These are phyloP conservation scores for Lactifluus subvellereus DNA, from an alignment of 768 basidiomycete genomes.

Conservation along the genomic window DNA sequence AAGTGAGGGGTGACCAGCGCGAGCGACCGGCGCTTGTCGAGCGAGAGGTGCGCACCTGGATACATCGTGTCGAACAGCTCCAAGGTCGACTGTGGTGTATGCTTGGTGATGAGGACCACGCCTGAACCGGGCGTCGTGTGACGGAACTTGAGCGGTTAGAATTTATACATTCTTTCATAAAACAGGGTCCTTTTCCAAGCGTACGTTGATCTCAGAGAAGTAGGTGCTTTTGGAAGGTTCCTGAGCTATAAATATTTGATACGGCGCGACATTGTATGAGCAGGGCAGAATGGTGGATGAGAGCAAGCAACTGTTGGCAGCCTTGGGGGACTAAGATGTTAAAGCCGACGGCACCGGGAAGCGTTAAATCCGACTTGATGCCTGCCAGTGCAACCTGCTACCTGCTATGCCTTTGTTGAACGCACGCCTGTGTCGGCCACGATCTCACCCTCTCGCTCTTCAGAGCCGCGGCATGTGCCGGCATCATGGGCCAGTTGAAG, in stretches of 20 bases:
- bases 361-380: too few relatives aligned
- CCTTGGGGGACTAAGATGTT: too few relatives aligned
- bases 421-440: too few relatives aligned
- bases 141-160: constrained; percentile 10
- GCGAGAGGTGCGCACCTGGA: constrained; percentile 7
- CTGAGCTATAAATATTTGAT: constrained; percentile 19
- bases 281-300: not conserved
- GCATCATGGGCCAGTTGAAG: too few relatives aligned
- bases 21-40: not conserved
- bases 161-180: too few relatives aligned
- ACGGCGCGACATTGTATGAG: not conserved
- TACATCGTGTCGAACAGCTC: constrained; percentile 8
- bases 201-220: constrained; percentile 14
- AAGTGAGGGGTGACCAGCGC: not conserved
- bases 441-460: too few relatives aligned
- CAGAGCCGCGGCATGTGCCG: too few relatives aligned
- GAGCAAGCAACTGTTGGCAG: too few relatives aligned
- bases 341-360: too few relatives aligned
- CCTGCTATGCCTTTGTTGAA: not conserved
- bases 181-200: not conserved
- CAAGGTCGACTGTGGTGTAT: not conserved
- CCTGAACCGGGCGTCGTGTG: constrained; percentile 15
- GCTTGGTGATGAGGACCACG: not conserved
- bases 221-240: constrained; percentile 5
- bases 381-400: too few relatives aligned